Conservation (phyloP, 2,329 filamentous ascomycete genomes). For the Cryphonectria radicalis region DNA sequence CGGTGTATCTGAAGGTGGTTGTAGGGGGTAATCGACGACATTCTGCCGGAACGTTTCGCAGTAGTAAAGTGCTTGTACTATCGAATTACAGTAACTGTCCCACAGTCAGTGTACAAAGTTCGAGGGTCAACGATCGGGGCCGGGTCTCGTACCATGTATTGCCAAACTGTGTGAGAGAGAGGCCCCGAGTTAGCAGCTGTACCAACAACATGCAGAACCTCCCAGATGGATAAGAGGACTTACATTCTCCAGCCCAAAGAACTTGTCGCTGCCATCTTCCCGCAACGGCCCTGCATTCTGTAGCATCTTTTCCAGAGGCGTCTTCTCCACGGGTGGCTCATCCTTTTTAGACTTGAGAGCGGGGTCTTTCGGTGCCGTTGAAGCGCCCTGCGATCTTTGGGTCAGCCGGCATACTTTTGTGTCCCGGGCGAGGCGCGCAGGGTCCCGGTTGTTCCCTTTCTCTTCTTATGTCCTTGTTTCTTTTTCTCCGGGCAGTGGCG, state of each 20-base stretch:
- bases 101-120: slow-evolving; percentile 29
- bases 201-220: background rate
- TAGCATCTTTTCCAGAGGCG: slow-evolving; percentile 74
- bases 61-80: slow-evolving; percentile 96
- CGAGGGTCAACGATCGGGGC: slow-evolving; percentile 10
- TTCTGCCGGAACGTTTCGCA: slow-evolving; percentile 92
- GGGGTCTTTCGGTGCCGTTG: slow-evolving; percentile 47
- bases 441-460: background rate
- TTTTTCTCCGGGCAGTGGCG: slow-evolving; percentile 10
- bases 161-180: slow-evolving; percentile 71
- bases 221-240: slow-evolving; percentile 43
- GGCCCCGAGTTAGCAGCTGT: slow-evolving; percentile 18
- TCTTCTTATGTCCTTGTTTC: background rate
- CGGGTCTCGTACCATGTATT: slow-evolving; percentile 80
- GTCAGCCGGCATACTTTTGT: slow-evolving; percentile 23
- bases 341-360: slow-evolving; percentile 56
- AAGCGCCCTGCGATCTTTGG: slow-evolving; percentile 44
- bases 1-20: slow-evolving; percentile 71
- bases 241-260: slow-evolving; percentile 98
- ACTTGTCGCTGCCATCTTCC: slow-evolving; percentile 92
- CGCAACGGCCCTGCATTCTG: slow-evolving; percentile 79
- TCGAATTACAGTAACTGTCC: slow-evolving; percentile 93
- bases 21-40: slow-evolving; percentile 86
- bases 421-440: slow-evolving; percentile 19
- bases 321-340: slow-evolving; percentile 60